Percentiles rank a stretch among this genome's conserved stretches.
Evolutionary conservation across 2,329 filamentous ascomycete genomes (phyloP).

Genomic region (Cadophora luteo-olivacea): DNA sequence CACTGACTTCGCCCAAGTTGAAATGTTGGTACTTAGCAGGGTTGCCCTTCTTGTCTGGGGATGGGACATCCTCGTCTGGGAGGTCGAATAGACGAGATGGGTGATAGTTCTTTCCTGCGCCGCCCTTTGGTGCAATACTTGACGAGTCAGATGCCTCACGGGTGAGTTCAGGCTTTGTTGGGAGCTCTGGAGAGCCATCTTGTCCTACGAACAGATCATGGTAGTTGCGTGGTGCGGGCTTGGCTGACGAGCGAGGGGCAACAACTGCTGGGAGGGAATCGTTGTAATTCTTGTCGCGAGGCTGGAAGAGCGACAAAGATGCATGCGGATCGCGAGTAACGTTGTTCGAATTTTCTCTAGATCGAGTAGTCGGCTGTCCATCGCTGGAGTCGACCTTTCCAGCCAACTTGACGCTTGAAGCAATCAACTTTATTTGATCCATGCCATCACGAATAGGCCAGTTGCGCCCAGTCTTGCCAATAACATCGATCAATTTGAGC

Average conservation of each 20-base stretch:
- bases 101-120: slow-evolving; percentile 66
- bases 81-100: slow-evolving; percentile 69
- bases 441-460: slow-evolving; percentile 92
- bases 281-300: slow-evolving; percentile 67
- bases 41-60: slow-evolving; percentile 62
- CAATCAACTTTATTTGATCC: slow-evolving; percentile 82
- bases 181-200: slow-evolving; percentile 32
- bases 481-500: slow-evolving; percentile 91
- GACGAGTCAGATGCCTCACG: slow-evolving; percentile 23
- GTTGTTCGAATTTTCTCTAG: slow-evolving; percentile 60
- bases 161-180: slow-evolving; percentile 9
- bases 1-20: slow-evolving; percentile 73
- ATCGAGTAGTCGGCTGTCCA: slow-evolving; percentile 49
- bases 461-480: slow-evolving; percentile 86
- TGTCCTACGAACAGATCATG: slow-evolving; percentile 72
- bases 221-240: slow-evolving; percentile 69
- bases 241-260: slow-evolving; percentile 71
- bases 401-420: slow-evolving; percentile 61
- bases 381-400: slow-evolving; percentile 46
- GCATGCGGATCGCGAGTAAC: slow-evolving; percentile 70
- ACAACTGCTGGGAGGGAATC: slow-evolving; percentile 57
- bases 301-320: slow-evolving; percentile 76
- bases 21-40: slow-evolving; percentile 87
- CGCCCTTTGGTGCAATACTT: slow-evolving; percentile 55
- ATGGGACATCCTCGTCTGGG: slow-evolving; percentile 57